Conservation (phyloP, 345 rosid genomes). For the Ceriops tagal region DNA sequence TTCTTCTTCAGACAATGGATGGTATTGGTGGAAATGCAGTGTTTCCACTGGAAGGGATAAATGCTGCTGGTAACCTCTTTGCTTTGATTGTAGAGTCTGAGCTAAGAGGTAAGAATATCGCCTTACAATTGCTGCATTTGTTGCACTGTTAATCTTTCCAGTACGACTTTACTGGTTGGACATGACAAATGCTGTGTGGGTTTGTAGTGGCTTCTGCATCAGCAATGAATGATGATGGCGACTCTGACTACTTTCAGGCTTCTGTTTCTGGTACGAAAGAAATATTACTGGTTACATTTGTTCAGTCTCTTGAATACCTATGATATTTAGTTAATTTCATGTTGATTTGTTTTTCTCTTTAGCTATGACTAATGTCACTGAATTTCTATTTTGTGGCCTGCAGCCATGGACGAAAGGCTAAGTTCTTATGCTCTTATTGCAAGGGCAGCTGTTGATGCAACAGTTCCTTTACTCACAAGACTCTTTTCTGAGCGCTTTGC, state of each 20-base stretch:
- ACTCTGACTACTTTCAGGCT: conserved; percentile 63
- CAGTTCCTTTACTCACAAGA: conserved; percentile 73
- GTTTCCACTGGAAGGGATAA: conserved; percentile 83
- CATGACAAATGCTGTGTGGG: not conserved
- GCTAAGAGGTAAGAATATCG: conserved; percentile 51
- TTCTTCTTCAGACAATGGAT: conserved; percentile 58
- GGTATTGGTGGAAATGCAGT: conserved; percentile 46
- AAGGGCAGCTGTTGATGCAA: conserved; percentile 76
- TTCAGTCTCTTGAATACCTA: conserved; percentile 1
- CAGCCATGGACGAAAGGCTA: conserved; percentile 98
- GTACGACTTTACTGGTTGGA: not conserved
- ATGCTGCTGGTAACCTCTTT: conserved; percentile 79
- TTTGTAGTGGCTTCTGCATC: conserved; percentile 59
- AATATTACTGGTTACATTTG: conserved; percentile 6
- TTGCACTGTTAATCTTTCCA: conserved; percentile 22
- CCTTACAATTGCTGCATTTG: conserved; percentile 10
- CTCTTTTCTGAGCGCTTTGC: conserved; percentile 66
- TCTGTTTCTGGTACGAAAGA: conserved; percentile 72
- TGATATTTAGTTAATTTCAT: not conserved
- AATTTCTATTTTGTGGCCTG: conserved; percentile 26
- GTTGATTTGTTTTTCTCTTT: conserved; percentile 1
- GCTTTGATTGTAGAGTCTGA: conserved; percentile 76
- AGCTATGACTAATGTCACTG: conserved; percentile 1
- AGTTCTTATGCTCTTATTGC: conserved; percentile 95
- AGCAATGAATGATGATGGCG: conserved; percentile 61